phyloP scores from a whole-genome alignment of 108 stramenopile species.

The Parmales sp. region DNA sequence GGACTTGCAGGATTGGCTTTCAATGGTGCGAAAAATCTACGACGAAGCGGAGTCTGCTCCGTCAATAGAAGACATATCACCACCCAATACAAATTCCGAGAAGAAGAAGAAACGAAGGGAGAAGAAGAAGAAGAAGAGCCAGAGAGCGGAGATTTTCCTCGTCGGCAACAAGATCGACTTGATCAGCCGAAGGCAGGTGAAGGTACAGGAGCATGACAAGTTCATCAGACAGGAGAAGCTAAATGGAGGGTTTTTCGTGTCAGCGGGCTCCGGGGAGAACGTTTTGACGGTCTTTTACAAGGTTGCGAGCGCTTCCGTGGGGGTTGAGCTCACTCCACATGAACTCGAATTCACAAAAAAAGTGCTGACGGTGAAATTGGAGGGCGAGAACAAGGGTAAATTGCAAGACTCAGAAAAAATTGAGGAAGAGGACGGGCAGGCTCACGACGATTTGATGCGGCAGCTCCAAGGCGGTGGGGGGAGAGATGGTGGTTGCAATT shows the following conservation, averaged over 20 bases:
- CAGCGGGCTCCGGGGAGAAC: slow-evolving; percentile 27
- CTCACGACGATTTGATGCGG: not conserved
- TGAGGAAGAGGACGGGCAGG: not conserved
- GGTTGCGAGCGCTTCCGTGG: not conserved
- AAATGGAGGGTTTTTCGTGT: slow-evolving; percentile 20
- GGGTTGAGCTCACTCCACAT: not conserved
- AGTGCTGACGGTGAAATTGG: not conserved
- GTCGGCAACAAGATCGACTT: slow-evolving; percentile 29
- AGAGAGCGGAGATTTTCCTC: not conserved
- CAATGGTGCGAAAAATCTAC: not conserved
- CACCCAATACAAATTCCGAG: no score
- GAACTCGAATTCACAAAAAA: slow-evolving; percentile 10
- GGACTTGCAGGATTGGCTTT: slow-evolving; percentile 27
- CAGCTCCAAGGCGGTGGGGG: not conserved
- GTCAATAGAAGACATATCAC: no score
- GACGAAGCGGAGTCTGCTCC: not conserved
- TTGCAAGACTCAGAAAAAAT: not conserved
- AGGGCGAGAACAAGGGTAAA: not conserved
- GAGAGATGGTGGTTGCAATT: not conserved
- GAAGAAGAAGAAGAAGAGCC: not conserved
- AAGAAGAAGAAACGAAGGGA: not conserved
- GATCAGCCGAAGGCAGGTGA: not conserved
- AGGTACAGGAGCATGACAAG: slow-evolving; percentile 12
- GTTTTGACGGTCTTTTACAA: slow-evolving; percentile 17
- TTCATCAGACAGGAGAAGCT: slow-evolving; percentile 14